Base-by-base conservation (phyloP, 2,329 filamentous ascomycete genomes). In the Aspergillus ruber region DNA sequence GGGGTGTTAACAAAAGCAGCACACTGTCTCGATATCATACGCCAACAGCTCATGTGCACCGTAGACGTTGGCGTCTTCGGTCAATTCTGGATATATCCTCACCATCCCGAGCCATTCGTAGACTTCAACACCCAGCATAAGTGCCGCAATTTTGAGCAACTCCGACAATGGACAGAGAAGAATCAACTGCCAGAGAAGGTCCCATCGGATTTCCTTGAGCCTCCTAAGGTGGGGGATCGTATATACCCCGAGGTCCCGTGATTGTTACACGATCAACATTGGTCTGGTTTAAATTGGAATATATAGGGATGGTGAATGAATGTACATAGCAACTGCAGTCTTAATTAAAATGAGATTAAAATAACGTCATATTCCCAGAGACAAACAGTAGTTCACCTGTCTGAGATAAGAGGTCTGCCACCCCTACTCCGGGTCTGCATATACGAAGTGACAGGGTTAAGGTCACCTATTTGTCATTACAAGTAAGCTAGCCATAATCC, bases 21-120 rank as follows among this genome's bases (percentile, higher is more conserved):
- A 4, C 81, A 84, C 50, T 84, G 82, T 49, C 67, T 84, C 27
- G 82, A 84, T 52, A 79, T 77, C 3, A 50, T 84, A 40, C 76
- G 81, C 1, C 81, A 84, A 58, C 77, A 81, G 13, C 69, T 84
- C 12, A 83, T 83, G 78, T 84, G 81, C 62, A 79, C 75, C 23
- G 70, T 77, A 17, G 82, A 84, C 53, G 75, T 79, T 2, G 80
- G 74, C 1, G 73, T 84, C 0, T 69, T 84, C 0, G 80, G 80
- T 10, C 80, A 84, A 55, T 73, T 84, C 5, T 84, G 81, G 81
- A 75, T 74, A 29, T 57, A 63, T 15, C 58, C 59, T 0, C 68
- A 79, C 20, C 62, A 69, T 7, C 72, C 74, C 0, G 64, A 68
- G 39, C 71, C 79, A 0, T 83, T 81, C 52, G 78, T 81, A 2